Percentiles rank a stretch among this genome's conserved stretches.
phyloP scores from a whole-genome alignment of 2,329 filamentous ascomycete genomes.

The Helotiales sp. region DNA sequence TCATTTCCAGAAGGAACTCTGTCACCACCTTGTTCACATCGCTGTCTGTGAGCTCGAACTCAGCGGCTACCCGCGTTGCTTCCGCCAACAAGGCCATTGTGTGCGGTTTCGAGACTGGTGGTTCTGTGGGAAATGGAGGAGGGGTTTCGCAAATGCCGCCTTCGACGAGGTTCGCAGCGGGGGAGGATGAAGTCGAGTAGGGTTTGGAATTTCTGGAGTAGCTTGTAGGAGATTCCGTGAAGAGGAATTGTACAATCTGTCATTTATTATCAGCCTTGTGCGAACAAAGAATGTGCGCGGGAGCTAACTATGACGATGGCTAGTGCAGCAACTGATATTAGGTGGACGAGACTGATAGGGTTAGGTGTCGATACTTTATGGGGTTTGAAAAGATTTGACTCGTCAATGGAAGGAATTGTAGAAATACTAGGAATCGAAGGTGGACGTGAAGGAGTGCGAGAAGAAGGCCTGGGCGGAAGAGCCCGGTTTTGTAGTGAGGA shows the following conservation, averaged over 20 bases:
- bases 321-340: slow-evolving; percentile 35
- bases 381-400: slow-evolving; percentile 18
- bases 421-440: background rate
- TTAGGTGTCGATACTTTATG: slow-evolving; percentile 28
- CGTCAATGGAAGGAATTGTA: slow-evolving; percentile 12
- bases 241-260: slow-evolving; percentile 54
- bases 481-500: slow-evolving; percentile 29
- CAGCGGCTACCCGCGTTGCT: slow-evolving; percentile 75
- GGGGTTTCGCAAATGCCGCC: slow-evolving; percentile 56
- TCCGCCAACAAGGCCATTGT: slow-evolving; percentile 66
- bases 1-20: slow-evolving; percentile 86
- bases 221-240: slow-evolving; percentile 37
- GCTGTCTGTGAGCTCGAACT: slow-evolving; percentile 82
- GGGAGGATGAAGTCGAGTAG: slow-evolving; percentile 41
- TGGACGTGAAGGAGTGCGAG: slow-evolving; percentile 10
- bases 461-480: slow-evolving; percentile 22
- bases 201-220: slow-evolving; percentile 36
- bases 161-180: slow-evolving; percentile 42
- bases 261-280: slow-evolving; percentile 6
- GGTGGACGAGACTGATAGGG: slow-evolving; percentile 32
- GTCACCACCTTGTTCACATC: slow-evolving; percentile 78
- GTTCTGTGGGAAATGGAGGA: slow-evolving; percentile 52
- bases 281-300: background rate
- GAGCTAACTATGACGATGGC: slow-evolving; percentile 33
- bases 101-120: slow-evolving; percentile 55